Evolutionary conservation across 2,329 filamentous ascomycete genomes (phyloP), one percentile per base, ranked within the genome.

Genomic region (Trichoderma sp.): DNA sequence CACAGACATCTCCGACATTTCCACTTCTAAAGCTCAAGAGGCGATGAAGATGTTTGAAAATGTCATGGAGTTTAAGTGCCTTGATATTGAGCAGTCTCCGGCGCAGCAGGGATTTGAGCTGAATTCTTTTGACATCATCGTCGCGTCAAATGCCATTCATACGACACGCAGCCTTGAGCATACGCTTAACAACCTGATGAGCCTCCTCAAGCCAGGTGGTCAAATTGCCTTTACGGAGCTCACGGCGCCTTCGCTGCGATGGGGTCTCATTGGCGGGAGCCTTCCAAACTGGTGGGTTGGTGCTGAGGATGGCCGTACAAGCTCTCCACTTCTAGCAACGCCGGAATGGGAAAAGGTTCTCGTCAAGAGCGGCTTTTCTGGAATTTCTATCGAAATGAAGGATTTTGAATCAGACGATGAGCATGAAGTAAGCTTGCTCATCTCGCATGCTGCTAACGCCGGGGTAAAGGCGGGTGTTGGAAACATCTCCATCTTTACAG

Each of bases 1-100:
- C 63, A 80, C 79, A 1, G 80, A 82, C 58, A 74, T 79, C 3
- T 80, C 77, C 8, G 57, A 70, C n/a, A 63, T 66, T 1, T 76
- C 74, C 50, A 76, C 76, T 42, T 64, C 64, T 4, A 58, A 60
- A 2, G 74, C 74, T 2, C 66, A 70, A 29, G 65, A 71, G 32
- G 56, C 61, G 13, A 53, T 70, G 29, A 42, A 45, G n/a, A 60
- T 34, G 15, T 67, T 63, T 48, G 45, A 57, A 13, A 25, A 50
- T 19, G 63, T 61, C 7, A 66, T 73, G 35, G 64, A 64, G 22
- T 72, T 67, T 67, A 76, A 75, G 61, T 70, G 73, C 22, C 70
- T 78, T 2, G 71, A 74, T 29, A 61, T 70, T 3, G 67, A 69
- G 39, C 48, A 52, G 19, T 53, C 61, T 12, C 60, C 67, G 17